A percentile compares a stretch with the other conserved stretches of the same genome.
These are phyloP conservation scores for Mortierella sp. DNA, from an alignment of 371 early-diverging fungal species.

Conservation along the genomic window DNA sequence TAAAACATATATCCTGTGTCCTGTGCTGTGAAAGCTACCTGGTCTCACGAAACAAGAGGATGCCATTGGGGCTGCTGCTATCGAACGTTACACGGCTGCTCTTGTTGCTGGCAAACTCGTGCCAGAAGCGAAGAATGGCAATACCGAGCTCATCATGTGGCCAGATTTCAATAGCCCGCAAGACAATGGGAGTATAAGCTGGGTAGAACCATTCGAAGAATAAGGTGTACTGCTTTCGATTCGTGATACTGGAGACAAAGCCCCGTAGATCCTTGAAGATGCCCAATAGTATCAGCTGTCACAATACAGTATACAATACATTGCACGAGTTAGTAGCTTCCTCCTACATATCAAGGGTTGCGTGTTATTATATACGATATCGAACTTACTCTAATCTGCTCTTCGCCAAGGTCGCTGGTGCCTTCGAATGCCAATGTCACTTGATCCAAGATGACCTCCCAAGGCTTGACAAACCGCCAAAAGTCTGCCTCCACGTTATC, in stretches of 20 bases:
- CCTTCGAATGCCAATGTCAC: constrained; percentile 62
- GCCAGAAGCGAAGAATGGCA: constrained; percentile 78
- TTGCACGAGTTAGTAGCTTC: too few relatives aligned
- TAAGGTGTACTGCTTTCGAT: constrained; percentile 68
- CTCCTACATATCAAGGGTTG: too few relatives aligned
- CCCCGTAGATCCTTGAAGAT: constrained; percentile 87
- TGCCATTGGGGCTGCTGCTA: constrained; percentile 86
- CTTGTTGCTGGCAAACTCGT: constrained; percentile 85
- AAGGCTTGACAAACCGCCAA: constrained; percentile 78
- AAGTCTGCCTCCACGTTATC: constrained; percentile 75
- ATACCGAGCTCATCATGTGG: constrained; percentile 73
- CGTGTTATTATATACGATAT: too few relatives aligned
- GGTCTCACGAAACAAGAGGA: constrained; percentile 88
- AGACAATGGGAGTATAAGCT: constrained; percentile 69
- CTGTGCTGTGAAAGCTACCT: constrained; percentile 57
- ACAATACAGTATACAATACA: too few relatives aligned
- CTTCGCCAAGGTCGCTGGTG: constrained; percentile 59
- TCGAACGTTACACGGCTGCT: constrained; percentile 88
- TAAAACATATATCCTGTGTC: too few relatives aligned
- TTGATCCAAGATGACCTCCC: constrained; percentile 64
- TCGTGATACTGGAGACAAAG: constrained; percentile 77
- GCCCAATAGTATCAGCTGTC: constrained; percentile 65
- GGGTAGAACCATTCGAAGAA: constrained; percentile 92
- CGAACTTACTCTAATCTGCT: constrained; percentile 56
- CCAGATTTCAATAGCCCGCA: constrained; percentile 80